A percentile compares a stretch with the other conserved stretches of the same genome.
These are phyloP conservation scores for Arxiozyma slooffiae DNA, from an alignment of 1,139 yeast genomes.

Conservation along the genomic window DNA sequence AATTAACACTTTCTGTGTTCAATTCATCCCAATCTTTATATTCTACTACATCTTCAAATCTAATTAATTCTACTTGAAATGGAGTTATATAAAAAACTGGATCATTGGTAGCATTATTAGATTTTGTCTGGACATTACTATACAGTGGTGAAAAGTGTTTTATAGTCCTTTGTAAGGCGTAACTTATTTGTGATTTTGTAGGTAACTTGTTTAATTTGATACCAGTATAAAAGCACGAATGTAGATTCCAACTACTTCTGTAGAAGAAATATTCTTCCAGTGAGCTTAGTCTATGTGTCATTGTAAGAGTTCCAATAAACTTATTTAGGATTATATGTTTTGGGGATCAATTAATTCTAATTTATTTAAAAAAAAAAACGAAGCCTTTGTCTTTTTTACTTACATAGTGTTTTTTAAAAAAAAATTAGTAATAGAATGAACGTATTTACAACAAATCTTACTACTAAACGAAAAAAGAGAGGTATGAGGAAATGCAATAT, in stretches of 20 bases:
- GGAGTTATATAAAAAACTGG: background rate
- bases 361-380: no score
- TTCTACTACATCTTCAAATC: slow-evolving; percentile 18
- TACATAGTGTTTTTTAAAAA: background rate
- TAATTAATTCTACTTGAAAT: slow-evolving; percentile 8
- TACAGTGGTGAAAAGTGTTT: slow-evolving; percentile 14
- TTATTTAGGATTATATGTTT: background rate
- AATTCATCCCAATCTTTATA: slow-evolving; percentile 12
- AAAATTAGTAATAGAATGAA: no score
- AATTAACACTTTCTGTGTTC: slow-evolving; percentile 12
- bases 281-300: slow-evolving; percentile 10
- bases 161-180: slow-evolving; percentile 12
- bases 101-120: background rate
- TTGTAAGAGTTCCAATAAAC: background rate
- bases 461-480: background rate
- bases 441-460: no score
- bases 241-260: slow-evolving; percentile 19
- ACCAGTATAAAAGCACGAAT: slow-evolving; percentile 22
- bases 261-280: slow-evolving; percentile 20
- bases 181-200: slow-evolving; percentile 5
- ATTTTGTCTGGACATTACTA: slow-evolving; percentile 11
- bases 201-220: slow-evolving; percentile 19
- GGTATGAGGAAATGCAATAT: background rate
- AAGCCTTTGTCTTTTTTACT: no score
- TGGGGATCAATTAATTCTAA: background rate